Percentiles rank a stretch among this genome's conserved stretches.
These are phyloP conservation scores for Melanomma pulvis-pyrius DNA, from an alignment of 495 filamentous ascomycete genomes.

Conservation along the genomic window DNA sequence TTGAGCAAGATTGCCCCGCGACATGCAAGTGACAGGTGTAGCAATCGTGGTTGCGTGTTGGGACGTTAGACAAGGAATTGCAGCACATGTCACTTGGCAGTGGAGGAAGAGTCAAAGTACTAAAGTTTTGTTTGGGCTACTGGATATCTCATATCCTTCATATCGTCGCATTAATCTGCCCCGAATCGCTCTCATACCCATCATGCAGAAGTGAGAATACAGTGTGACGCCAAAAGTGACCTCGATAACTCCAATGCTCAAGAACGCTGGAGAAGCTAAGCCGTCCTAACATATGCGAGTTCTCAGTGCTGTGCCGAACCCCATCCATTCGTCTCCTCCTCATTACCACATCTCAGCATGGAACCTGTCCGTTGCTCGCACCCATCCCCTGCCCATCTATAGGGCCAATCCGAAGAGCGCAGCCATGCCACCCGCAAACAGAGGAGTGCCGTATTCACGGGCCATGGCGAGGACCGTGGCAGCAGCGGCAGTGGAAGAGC, in stretches of 20 bases:
- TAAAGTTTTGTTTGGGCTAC: constrained; percentile 1
- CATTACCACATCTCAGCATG: constrained; percentile 1
- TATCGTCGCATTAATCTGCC: constrained; percentile 13
- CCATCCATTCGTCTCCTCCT: constrained; percentile 2
- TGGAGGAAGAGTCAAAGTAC: neutral
- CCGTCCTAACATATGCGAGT: constrained; percentile 4
- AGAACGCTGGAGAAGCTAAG: constrained; percentile 24
- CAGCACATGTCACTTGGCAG: neutral
- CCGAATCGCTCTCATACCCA: neutral
- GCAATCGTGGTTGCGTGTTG: too few relatives aligned
- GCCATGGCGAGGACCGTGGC: constrained; percentile 46
- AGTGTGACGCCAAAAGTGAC: constrained; percentile 5
- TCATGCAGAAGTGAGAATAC: constrained; percentile 8
- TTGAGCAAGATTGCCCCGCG: too few relatives aligned
- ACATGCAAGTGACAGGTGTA: too few relatives aligned
- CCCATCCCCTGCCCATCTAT: constrained; percentile 39
- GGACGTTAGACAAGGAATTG: too few relatives aligned
- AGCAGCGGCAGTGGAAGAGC: constrained; percentile 43
- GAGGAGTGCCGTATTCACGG: constrained; percentile 54
- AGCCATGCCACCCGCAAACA: constrained; percentile 54
- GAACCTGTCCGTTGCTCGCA: constrained; percentile 14
- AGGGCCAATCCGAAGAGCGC: constrained; percentile 55
- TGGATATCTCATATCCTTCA: constrained; percentile 26
- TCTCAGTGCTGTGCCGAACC: neutral
- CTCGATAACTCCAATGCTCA: constrained; percentile 25